Evolutionary conservation across 306 rosid genomes (phyloP).

Genomic region (Castanea sativa): DNA sequence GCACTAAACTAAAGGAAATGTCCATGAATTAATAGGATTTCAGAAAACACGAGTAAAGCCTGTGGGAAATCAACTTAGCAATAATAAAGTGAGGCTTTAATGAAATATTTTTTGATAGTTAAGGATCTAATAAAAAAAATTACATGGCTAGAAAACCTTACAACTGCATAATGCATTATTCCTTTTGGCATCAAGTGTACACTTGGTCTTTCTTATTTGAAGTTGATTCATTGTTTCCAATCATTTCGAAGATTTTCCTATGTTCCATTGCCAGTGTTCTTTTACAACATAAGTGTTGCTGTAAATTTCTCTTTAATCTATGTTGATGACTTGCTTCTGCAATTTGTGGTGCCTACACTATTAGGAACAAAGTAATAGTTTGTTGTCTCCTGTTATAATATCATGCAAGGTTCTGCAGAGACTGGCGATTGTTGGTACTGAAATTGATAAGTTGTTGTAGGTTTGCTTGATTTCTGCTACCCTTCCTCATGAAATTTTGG

Average conservation of each 20-base stretch:
- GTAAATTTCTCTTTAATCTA: background rate
- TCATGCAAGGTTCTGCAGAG: background rate
- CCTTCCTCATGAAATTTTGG: too few species aligned
- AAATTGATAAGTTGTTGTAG: too few species aligned
- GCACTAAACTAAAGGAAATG: background rate
- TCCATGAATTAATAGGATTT: too few species aligned
- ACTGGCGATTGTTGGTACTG: background rate
- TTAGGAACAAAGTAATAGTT: background rate
- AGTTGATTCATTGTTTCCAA: background rate
- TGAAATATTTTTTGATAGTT: too few species aligned
- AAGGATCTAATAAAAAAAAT: too few species aligned
- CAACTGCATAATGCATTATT: too few species aligned
- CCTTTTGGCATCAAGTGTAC: background rate
- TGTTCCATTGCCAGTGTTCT: background rate
- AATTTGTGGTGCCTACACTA: background rate
- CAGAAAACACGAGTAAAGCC: too few species aligned
- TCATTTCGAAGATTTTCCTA: background rate
- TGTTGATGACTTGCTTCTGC: background rate
- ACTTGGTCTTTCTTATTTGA: background rate
- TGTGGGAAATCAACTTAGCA: too few species aligned
- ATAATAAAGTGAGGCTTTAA: too few species aligned
- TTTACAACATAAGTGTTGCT: background rate
- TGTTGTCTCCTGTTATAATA: background rate
- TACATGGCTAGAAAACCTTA: too few species aligned
- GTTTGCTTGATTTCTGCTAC: too few species aligned